phyloP scores from a whole-genome alignment of 1,284 basidiomycete species.

The Trametes pubescens region DNA sequence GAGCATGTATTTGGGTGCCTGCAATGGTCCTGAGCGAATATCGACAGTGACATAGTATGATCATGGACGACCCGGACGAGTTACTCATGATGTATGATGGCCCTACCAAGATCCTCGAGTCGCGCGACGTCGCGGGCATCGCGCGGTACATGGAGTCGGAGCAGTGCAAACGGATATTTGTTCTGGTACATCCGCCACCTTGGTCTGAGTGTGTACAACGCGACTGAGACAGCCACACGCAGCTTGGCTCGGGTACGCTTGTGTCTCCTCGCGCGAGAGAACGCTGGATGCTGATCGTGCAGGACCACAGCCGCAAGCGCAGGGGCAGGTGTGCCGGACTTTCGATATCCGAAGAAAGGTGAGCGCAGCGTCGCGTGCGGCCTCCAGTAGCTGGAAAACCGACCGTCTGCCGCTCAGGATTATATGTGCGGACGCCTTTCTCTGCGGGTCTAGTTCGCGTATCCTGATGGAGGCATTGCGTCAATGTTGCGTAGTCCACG shows the following conservation, averaged over 20 bases:
- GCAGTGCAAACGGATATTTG: conserved; percentile 68
- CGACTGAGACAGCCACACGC: conserved; percentile 25
- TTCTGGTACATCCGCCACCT: conserved; percentile 65
- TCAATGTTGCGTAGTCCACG: conserved; percentile 9
- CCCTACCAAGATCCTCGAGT: conserved; percentile 44
- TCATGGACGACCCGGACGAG: conserved; percentile 31
- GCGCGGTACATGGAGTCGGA: conserved; percentile 75
- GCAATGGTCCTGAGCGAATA: background rate
- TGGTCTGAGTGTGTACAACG: background rate
- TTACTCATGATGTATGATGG: conserved; percentile 38
- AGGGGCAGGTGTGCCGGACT: conserved; percentile 83
- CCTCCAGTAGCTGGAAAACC: background rate
- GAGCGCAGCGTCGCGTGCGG: background rate
- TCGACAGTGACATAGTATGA: background rate
- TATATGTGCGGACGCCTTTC: conserved; percentile 54
- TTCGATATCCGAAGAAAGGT: conserved; percentile 81
- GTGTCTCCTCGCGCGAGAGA: background rate
- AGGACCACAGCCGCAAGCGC: conserved; percentile 69
- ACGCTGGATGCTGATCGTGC: background rate
- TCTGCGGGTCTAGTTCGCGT: background rate
- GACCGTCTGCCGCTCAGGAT: conserved; percentile 47
- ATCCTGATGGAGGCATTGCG: conserved; percentile 2
- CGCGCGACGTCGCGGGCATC: conserved; percentile 51
- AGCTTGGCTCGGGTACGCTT: conserved; percentile 27
- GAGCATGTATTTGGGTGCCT: background rate